These are phyloP conservation scores for Wallacemonas collosoma DNA, from an alignment of 208 protist genomes.

Conservation along the genomic window DNA sequence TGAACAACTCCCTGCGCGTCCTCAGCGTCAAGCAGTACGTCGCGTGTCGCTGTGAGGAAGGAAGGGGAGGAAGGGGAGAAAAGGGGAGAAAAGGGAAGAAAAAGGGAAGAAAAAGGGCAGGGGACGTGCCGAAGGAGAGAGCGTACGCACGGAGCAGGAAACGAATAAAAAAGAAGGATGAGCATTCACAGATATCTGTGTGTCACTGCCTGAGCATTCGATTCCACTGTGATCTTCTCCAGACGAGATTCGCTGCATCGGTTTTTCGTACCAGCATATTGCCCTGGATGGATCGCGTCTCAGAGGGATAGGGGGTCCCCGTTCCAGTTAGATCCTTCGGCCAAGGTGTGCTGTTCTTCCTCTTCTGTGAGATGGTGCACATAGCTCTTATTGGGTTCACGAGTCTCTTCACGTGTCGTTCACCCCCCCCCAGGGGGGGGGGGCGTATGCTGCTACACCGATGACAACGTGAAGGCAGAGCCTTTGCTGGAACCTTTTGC, in stretches of 20 bases:
- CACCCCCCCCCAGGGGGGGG: not conserved
- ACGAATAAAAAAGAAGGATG: slow-evolving; percentile 9
- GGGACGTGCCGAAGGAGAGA: no score
- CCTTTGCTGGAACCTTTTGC: slow-evolving; percentile 19
- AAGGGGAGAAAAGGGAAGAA: slow-evolving; percentile 6
- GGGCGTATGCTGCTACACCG: not conserved
- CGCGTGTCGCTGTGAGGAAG: not conserved
- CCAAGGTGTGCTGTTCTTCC: no score
- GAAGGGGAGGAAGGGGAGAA: slow-evolving; percentile 13
- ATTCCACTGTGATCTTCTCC: not conserved
- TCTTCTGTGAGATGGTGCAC: no score
- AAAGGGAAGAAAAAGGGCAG: slow-evolving; percentile 21
- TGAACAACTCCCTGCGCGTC: no score
- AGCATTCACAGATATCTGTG: slow-evolving; percentile 6
- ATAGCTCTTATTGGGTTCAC: not conserved
- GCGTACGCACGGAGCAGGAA: no score
- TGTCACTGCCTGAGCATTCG: not conserved
- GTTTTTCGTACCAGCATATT: no score
- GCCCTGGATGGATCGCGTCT: no score
- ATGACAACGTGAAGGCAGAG: slow-evolving; percentile 31
- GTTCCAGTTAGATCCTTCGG: no score
- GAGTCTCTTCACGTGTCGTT: not conserved
- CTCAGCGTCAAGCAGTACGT: no score
- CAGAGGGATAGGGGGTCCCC: no score
- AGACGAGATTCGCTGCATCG: no score